phyloP scores from a whole-genome alignment of 2,329 filamentous ascomycete species.

The Aspergillus sp. region DNA sequence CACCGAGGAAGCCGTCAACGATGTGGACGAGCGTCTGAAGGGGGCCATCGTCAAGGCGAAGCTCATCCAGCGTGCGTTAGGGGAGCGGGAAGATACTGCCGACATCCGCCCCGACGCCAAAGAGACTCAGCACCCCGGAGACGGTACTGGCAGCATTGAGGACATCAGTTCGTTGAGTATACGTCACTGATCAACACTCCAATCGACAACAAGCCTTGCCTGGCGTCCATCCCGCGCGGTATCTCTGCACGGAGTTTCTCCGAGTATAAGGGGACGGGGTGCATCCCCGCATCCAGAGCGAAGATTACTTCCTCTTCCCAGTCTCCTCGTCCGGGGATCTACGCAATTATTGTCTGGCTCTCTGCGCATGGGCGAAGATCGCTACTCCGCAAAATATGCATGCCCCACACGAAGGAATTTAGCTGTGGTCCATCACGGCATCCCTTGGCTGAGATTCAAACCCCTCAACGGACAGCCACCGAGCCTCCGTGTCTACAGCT shows the following conservation, averaged over 20 bases:
- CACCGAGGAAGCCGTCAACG: constrained; percentile 81
- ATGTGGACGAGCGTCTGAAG: constrained; percentile 87
- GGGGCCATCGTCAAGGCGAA: constrained; percentile 80
- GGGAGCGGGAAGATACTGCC: constrained; percentile 41
- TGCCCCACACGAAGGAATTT: constrained; percentile 2
- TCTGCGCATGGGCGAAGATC: neutral
- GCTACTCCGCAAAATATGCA: neutral
- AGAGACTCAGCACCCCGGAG: constrained; percentile 27
- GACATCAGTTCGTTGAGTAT: constrained; percentile 45
- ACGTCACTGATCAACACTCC: constrained; percentile 29
- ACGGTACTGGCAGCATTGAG: constrained; percentile 47
- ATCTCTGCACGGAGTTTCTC: constrained; percentile 3
- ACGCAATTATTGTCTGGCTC: neutral
- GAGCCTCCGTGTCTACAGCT: too few species aligned
- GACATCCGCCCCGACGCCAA: constrained; percentile 29
- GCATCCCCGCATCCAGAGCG: neutral
- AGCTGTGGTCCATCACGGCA: neutral
- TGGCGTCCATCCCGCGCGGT: neutral
- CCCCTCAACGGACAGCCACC: neutral
- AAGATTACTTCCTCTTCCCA: neutral
- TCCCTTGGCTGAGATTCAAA: neutral
- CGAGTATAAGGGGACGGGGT: neutral
- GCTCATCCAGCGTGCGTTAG: constrained; percentile 72
- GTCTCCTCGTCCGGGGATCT: neutral
- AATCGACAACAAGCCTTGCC: neutral